These are phyloP conservation scores for Aaosphaeria arxii DNA, from an alignment of 2,329 filamentous ascomycete species.

Conservation along the genomic window DNA sequence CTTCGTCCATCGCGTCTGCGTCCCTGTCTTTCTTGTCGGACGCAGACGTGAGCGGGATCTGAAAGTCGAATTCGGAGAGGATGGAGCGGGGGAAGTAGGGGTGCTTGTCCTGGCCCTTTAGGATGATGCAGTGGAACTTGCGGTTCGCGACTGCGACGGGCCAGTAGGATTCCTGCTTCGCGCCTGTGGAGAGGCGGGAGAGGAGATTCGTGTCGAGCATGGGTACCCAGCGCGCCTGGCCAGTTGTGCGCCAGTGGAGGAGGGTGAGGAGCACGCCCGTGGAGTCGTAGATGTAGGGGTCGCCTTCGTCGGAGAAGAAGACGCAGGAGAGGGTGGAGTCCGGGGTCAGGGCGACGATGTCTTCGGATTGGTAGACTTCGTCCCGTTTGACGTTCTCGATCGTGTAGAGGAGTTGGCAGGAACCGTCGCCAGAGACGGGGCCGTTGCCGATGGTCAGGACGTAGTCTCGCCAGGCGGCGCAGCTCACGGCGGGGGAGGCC, in stretches of 20 bases:
- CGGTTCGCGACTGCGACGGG: slow-evolving; percentile 88
- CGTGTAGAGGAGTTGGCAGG: slow-evolving; percentile 77
- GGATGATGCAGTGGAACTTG: slow-evolving; percentile 97
- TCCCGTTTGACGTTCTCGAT: slow-evolving; percentile 94
- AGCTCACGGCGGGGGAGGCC: slow-evolving; percentile 84
- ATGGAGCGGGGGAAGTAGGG: slow-evolving; percentile 86
- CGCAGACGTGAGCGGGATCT: slow-evolving; percentile 69
- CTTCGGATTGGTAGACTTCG: slow-evolving; percentile 91
- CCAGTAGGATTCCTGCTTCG: slow-evolving; percentile 89
- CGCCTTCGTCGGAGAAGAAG: slow-evolving; percentile 91
- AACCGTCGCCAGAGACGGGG: slow-evolving; percentile 73
- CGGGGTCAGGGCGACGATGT: slow-evolving; percentile 79
- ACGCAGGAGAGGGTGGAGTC: slow-evolving; percentile 72
- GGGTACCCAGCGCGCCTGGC: slow-evolving; percentile 86
- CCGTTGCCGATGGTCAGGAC: slow-evolving; percentile 96
- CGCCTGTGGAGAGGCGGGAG: slow-evolving; percentile 75
- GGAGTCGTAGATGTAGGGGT: slow-evolving; percentile 94
- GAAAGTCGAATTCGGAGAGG: slow-evolving; percentile 90
- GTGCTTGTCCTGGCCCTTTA: slow-evolving; percentile 94
- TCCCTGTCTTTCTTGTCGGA: slow-evolving; percentile 27
- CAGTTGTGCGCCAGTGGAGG: slow-evolving; percentile 83
- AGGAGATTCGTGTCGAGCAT: slow-evolving; percentile 85
- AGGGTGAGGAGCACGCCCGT: slow-evolving; percentile 84
- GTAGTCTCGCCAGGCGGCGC: slow-evolving; percentile 92
- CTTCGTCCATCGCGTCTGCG: slow-evolving; percentile 30